Evolutionary conservation across 495 filamentous ascomycete genomes (phyloP), one percentile per base, ranked within the genome.

Genomic region (Penicillium goetzii): DNA sequence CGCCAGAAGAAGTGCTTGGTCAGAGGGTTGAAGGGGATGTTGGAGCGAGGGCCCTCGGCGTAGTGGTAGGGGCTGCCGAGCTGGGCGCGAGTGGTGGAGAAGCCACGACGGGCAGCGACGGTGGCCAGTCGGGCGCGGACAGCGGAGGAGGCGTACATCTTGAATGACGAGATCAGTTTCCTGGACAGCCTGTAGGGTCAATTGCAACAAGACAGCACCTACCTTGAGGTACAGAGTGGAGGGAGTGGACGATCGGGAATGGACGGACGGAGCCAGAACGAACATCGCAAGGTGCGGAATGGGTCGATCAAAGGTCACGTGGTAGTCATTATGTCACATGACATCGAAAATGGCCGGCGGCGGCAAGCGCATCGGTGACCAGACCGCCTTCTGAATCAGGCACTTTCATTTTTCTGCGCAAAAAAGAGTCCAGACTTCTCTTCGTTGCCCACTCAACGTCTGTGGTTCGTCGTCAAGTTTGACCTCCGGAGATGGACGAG

Each of bases 21-120:
- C 80, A 89, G 81, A 67, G 96, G 88, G 84, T 99, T 96, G 88
- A 99, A 99, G 63, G 95, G 95, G 62, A 99, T 81, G 84, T 97
- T 97, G 83, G 85, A 88, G 74, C 88, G 88, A 70, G 96, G 95
- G 58, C 95, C 96, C 84, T 98, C 96, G 63, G 93, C 90, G 83
- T 99, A 99, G 85, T 99, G 95, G 86, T 96, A 96, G 30, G 93
- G 93, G 73, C 92, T 95, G 61, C 85, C 86, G 68, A 95, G 80
- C 79, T 90, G 94, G 76, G 90, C 80, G 67, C 91, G 89, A 75
- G 93, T 96, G 74, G 92, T 88, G 79, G 92, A 89, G 87, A 99
- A 96, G 80, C 90, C 92, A 74, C 95, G 93, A 81, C 93, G 92
- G 85, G 89, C 86, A 79, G 92, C 85, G 71, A 88, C 72, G 77